Evolutionary conservation across 768 basidiomycete species (phyloP).

Genomic region (Pleurotus platypus): DNA sequence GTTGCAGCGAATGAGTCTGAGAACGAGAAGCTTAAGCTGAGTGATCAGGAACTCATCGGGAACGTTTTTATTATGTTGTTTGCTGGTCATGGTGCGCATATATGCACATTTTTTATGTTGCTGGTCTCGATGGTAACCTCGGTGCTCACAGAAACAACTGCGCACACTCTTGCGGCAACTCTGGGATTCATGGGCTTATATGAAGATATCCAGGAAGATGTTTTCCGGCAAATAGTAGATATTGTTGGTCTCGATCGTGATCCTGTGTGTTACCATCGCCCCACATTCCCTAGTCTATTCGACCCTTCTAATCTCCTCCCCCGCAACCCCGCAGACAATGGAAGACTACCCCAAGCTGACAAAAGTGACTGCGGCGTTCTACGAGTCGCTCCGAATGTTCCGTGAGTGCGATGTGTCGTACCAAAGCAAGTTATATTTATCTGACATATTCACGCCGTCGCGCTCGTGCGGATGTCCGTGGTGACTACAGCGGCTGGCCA

Average conservation of each 20-base stretch:
- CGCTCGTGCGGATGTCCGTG: neutral
- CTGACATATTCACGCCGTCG: too few species aligned
- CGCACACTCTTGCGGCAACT: constrained; percentile 43
- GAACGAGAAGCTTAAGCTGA: constrained; percentile 36
- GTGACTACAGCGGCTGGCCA: constrained; percentile 31
- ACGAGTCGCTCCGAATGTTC: constrained; percentile 41
- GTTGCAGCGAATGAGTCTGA: constrained; percentile 41
- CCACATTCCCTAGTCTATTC: neutral
- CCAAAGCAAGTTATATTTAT: too few species aligned
- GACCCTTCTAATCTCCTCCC: neutral
- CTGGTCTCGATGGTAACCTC: neutral
- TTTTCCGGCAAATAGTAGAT: constrained; percentile 38
- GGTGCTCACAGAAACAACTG: constrained; percentile 40
- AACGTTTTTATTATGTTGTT: constrained; percentile 51
- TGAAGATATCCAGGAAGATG: constrained; percentile 44
- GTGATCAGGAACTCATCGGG: constrained; percentile 43
- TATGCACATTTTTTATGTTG: neutral
- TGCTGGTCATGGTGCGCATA: constrained; percentile 49
- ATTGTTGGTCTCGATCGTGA: constrained; percentile 32
- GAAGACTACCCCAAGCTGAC: constrained; percentile 37
- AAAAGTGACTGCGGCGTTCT: constrained; percentile 40
- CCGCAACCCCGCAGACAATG: constrained; percentile 22
- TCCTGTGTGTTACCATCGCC: constrained; percentile 21
- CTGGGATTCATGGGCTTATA: constrained; percentile 42
- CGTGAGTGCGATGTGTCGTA: constrained; percentile 27